Evolutionary conservation across 331 rosid species (phyloP).

Genomic region (Quercus tomentella): DNA sequence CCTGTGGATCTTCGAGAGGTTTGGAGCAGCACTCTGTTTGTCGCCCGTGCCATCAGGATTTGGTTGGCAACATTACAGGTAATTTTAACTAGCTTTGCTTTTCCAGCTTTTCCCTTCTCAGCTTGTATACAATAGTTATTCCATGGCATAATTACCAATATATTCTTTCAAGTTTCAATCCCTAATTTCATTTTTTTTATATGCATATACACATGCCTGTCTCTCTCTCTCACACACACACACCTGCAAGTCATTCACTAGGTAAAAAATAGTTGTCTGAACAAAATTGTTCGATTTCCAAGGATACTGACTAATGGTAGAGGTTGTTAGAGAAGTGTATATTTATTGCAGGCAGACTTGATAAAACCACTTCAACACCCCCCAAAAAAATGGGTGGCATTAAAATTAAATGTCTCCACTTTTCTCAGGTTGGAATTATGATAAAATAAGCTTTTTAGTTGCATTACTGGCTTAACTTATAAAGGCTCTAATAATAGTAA

Average conservation of each 20-base stretch:
- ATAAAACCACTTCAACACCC: background rate
- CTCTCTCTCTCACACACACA: background rate
- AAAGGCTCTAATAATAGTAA: background rate
- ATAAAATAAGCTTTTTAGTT: background rate
- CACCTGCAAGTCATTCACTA: background rate
- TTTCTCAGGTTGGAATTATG: background rate
- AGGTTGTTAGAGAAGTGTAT: background rate
- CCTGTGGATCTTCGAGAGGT: conserved; percentile 30
- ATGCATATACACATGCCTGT: background rate
- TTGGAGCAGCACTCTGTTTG: conserved; percentile 28
- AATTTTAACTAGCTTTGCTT: conserved; percentile 12
- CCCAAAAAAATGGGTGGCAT: background rate
- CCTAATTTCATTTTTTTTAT: background rate
- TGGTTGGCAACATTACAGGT: conserved; percentile 48
- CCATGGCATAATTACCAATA: background rate
- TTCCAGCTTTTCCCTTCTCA: background rate
- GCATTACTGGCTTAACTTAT: background rate
- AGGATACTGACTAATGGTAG: background rate
- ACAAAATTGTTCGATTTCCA: background rate
- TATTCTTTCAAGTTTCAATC: background rate
- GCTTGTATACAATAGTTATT: background rate
- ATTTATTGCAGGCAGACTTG: background rate
- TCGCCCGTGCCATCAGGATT: conserved; percentile 27
- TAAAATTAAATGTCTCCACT: background rate
- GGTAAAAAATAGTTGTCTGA: background rate